Evolutionary conservation across 306 rosid genomes (phyloP), one percentile per base, ranked within the genome.

Genomic region (Sicyos baderoa): DNA sequence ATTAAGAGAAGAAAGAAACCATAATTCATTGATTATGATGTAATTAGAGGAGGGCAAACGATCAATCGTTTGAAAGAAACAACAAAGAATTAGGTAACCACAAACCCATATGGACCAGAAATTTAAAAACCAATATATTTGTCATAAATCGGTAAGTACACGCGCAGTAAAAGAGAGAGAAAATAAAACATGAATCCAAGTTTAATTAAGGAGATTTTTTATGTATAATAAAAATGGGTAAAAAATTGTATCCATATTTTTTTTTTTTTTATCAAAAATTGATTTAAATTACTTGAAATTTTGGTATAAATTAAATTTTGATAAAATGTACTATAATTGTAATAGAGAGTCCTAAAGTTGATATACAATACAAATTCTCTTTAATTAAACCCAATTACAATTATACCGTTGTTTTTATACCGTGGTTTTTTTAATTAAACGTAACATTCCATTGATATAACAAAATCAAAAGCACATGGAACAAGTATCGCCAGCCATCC

Each of bases 71-170:
- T 59, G 57, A 40, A 72, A 66, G 54, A 18, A 37, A 5, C 71
- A 67, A 9, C 64, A n/a, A 25, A 51, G 37, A 57, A 47, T 48
- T 22, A 48, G 56, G 55, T 47, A 67, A 65, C 13, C 40, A 65
- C 54, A 65, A 54, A 65, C 53, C 35, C 44, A 14, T 58, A 76
- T 78, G 79, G 81, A 80, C 80, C 80, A 76, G 73, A 77, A 1
- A 0, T 1, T 50, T 50, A 0, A 0, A 15, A 23, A 4, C 50
- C 7, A 7, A 42, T 9, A 64, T 42, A 42, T 35, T 64, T 44
- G 48, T 42, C 54, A 65, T 19, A 9, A 22, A 65, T 11, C 13
- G 40, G 21, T 48, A 67, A 56, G n/a, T n/a, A n/a, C 48, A 67
- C 56, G 48, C 48, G 57, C 56, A 67, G 44, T 44, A 67, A 66